Percentiles rank a stretch among this genome's conserved stretches.
These are phyloP conservation scores for Paramecium sexaurelia DNA, from an alignment of 73 alveolate genomes.

Conservation along the genomic window DNA sequence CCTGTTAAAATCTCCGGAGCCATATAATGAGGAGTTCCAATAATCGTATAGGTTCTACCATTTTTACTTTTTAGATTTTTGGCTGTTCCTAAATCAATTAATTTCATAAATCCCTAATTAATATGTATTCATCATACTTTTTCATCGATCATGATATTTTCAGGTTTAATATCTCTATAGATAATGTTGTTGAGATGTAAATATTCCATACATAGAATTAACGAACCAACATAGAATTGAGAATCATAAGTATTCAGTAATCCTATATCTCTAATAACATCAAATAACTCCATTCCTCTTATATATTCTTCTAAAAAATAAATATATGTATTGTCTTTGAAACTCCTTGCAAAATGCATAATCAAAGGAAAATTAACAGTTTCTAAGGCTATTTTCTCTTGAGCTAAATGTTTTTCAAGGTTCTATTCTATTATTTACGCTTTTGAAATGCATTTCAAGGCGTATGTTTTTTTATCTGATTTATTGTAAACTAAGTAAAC, in stretches of 20 bases:
- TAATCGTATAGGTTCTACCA: constrained; percentile 69
- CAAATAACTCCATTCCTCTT: constrained; percentile 74
- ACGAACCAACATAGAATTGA: constrained; percentile 62
- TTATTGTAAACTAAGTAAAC: constrained; percentile 69
- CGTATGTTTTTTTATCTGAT: constrained; percentile 59
- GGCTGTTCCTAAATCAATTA: constrained; percentile 86
- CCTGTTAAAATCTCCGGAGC: constrained; percentile 56
- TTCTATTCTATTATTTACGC: constrained; percentile 49
- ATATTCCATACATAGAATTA: constrained; percentile 72
- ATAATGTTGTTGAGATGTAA: constrained; percentile 73
- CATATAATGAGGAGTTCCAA: constrained; percentile 49
- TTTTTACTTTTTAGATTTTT: constrained; percentile 57
- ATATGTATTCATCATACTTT: constrained; percentile 30
- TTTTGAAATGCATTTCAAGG: constrained; percentile 69
- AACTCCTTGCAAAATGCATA: constrained; percentile 69
- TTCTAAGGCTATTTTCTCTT: constrained; percentile 64
- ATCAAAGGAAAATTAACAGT: constrained; percentile 71
- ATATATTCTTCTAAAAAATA: constrained; percentile 71
- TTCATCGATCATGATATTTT: constrained; percentile 82
- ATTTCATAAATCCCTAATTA: constrained; percentile 77
- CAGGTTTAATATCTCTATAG: constrained; percentile 86
- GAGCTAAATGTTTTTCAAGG: constrained; percentile 53
- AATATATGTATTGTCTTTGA: constrained; percentile 69
- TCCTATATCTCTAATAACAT: constrained; percentile 69
- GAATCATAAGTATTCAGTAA: constrained; percentile 63